These are phyloP conservation scores for grape (Vitis vinifera) DNA, from an alignment of 164 flowering plant species.

Conservation along the genomic window ASM3070453v1 NC_081822.1:19539001-19539500, in stretches of 20 bases:
- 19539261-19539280: conserved; percentile 16
- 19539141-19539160: conserved; percentile 19
- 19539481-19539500: conserved; percentile 7
- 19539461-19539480: conserved; percentile 1
- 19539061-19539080: conserved; percentile 83
- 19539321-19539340: conserved; percentile 5
- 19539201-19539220: conserved; percentile 28
- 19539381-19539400: conserved; percentile 13
- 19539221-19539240: conserved; percentile 15
- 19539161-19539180: conserved; percentile 15
- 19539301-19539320: conserved; percentile 3
- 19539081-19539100: conserved; percentile 55
- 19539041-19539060: conserved; percentile 86
- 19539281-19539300: conserved; percentile 9
- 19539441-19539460: conserved; percentile 1
- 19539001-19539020: conserved; percentile 80
- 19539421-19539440: conserved; percentile 2
- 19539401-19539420: conserved; percentile 16
- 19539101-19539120: conserved; percentile 71
- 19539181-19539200: conserved; percentile 24
- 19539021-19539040: conserved; percentile 74
- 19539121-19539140: conserved; percentile 64
- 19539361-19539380: conserved; percentile 3
- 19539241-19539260: conserved; percentile 23
- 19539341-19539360: conserved; percentile 6